phyloP scores from a whole-genome alignment of 2,329 filamentous ascomycete species.

The Cladorrhinum sp. region DNA sequence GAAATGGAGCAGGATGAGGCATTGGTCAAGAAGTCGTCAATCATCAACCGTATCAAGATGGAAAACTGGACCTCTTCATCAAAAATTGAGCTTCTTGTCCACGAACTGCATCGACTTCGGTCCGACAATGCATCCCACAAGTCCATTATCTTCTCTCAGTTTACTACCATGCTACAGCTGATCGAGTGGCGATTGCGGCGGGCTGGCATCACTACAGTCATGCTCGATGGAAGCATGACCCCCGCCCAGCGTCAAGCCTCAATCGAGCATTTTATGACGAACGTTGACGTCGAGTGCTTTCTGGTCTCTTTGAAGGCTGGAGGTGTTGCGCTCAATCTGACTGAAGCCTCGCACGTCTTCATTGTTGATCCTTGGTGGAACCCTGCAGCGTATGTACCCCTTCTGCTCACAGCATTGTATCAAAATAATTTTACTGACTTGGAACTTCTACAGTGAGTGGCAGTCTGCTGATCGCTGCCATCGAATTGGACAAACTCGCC shows the following conservation, averaged over 20 bases:
- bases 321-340: constrained; percentile 91
- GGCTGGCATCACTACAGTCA: constrained; percentile 96
- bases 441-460: constrained; percentile 64
- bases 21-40: constrained; percentile 87
- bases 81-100: constrained; percentile 95
- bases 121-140: constrained; percentile 93
- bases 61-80: constrained; percentile 97
- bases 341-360: constrained; percentile 90
- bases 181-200: constrained; percentile 95
- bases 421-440: constrained; percentile 14
- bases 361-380: constrained; percentile 99
- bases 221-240: constrained; percentile 97
- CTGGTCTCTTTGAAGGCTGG: constrained; percentile 94
- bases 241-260: constrained; percentile 88
- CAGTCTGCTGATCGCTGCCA: constrained; percentile 93
- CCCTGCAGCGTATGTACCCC: constrained; percentile 65
- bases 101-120: constrained; percentile 87
- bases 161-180: constrained; percentile 94
- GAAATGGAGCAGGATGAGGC: constrained; percentile 90
- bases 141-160: constrained; percentile 96
- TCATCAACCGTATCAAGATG: constrained; percentile 99
- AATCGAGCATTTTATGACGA: constrained; percentile 95
- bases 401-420: not conserved
- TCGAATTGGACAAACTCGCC: constrained; percentile 90
- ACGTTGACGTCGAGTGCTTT: constrained; percentile 91